Percentiles rank a stretch among this genome's conserved stretches.
These are phyloP conservation scores for Barnettozyma populi DNA, from an alignment of 805 yeast genomes.

Conservation along the genomic window DNA sequence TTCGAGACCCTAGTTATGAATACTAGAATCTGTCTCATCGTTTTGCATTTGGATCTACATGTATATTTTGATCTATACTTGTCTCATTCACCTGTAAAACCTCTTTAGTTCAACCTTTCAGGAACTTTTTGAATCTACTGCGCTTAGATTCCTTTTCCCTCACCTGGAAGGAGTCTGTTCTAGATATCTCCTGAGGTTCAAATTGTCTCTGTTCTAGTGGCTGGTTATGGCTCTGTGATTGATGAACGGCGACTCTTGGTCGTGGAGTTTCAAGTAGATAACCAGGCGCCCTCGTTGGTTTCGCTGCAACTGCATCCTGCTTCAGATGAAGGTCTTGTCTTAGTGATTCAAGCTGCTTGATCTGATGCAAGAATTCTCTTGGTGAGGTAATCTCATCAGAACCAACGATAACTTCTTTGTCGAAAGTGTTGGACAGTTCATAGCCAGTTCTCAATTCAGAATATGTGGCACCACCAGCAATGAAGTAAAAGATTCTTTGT, in stretches of 20 bases:
- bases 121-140: conserved; percentile 41
- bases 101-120: conserved; percentile 24
- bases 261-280: conserved; percentile 4
- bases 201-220: conserved; percentile 1
- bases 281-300: conserved; percentile 37
- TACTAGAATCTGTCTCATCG: not conserved
- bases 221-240: conserved; percentile 8
- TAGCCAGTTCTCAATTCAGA: conserved; percentile 75
- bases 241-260: conserved; percentile 10
- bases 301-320: conserved; percentile 29
- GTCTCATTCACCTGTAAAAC: not conserved
- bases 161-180: conserved; percentile 8
- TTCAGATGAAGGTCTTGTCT: conserved; percentile 39
- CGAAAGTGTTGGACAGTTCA: conserved; percentile 54
- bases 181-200: not conserved
- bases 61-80: not conserved
- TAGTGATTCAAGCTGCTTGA: conserved; percentile 31
- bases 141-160: conserved; percentile 38
- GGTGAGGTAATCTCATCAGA: conserved; percentile 70
- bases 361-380: conserved; percentile 31
- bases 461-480: conserved; percentile 87
- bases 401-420: conserved; percentile 77
- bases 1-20: not conserved
- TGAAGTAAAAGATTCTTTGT: conserved; percentile 72
- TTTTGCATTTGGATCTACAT: not conserved